These are phyloP conservation scores for Xenoacremonium recifei DNA, from an alignment of 2,329 filamentous ascomycete genomes.

Conservation along the genomic window DNA sequence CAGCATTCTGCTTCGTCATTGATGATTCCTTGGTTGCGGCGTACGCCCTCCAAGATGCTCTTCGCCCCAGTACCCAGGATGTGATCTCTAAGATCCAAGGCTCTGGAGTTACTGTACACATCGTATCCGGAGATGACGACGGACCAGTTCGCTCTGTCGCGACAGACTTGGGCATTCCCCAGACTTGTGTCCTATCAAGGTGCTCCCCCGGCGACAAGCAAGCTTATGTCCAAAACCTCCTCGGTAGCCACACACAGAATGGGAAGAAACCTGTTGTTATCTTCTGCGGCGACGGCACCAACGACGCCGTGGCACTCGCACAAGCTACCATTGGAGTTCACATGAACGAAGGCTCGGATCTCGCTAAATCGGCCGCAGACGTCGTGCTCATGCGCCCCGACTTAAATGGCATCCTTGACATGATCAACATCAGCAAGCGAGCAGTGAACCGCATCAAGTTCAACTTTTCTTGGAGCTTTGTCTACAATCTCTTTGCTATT, in stretches of 20 bases:
- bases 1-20: constrained; percentile 47
- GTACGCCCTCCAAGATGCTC: constrained; percentile 45
- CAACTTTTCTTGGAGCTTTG: constrained; percentile 69
- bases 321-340: constrained; percentile 71
- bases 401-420: constrained; percentile 54
- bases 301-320: constrained; percentile 72
- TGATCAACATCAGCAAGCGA: constrained; percentile 53
- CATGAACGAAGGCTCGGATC: constrained; percentile 60
- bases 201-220: constrained; percentile 47
- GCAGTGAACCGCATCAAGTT: constrained; percentile 53
- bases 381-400: constrained; percentile 61
- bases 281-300: constrained; percentile 77
- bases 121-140: constrained; percentile 55
- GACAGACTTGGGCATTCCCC: constrained; percentile 37
- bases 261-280: constrained; percentile 46
- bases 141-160: constrained; percentile 44
- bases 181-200: constrained; percentile 37
- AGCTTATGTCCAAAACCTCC: constrained; percentile 40
- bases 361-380: constrained; percentile 67
- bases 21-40: constrained; percentile 35
- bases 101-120: constrained; percentile 41
- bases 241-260: constrained; percentile 12
- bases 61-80: constrained; percentile 41
- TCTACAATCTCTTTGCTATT: constrained; percentile 70
- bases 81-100: constrained; percentile 36